Evolutionary conservation across 2,329 filamentous ascomycete species (phyloP).

Genomic region (Eurotiales sp.): DNA sequence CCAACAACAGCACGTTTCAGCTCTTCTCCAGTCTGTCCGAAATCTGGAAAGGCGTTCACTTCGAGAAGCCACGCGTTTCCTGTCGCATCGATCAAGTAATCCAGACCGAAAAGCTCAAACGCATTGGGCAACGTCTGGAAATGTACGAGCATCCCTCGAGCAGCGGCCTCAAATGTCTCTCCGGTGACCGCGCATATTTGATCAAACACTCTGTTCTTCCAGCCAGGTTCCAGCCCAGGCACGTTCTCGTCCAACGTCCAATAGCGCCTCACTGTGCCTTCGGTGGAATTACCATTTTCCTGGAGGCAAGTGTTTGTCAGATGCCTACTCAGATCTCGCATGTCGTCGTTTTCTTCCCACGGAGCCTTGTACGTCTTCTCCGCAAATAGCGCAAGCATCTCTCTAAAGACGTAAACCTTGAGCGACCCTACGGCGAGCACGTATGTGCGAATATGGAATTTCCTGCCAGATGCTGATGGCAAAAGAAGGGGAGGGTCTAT

Average conservation of each 20-base stretch:
- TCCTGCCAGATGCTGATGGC: conserved; percentile 60
- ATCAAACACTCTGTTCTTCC: conserved; percentile 61
- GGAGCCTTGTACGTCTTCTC: conserved; percentile 68
- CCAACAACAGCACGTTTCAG: conserved; percentile 64
- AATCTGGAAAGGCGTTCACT: conserved; percentile 95
- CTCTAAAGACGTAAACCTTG: conserved; percentile 77
- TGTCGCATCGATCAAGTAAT: conserved; percentile 73
- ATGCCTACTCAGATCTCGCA: conserved; percentile 65
- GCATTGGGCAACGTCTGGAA: conserved; percentile 86
- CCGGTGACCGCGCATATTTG: conserved; percentile 73
- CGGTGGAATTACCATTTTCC: conserved; percentile 48
- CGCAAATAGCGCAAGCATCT: conserved; percentile 92
- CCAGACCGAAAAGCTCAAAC: conserved; percentile 88
- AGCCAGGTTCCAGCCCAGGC: conserved; percentile 31
- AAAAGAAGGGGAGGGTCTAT: conserved; percentile 83
- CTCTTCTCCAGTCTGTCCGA: conserved; percentile 80
- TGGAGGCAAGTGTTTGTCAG: conserved; percentile 96
- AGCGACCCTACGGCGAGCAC: conserved; percentile 77
- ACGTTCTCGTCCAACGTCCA: conserved; percentile 59
- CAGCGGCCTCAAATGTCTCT: conserved; percentile 82
- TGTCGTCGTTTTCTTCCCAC: conserved; percentile 35
- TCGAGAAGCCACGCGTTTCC: conserved; percentile 75
- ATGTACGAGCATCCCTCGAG: conserved; percentile 77
- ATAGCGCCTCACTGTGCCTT: conserved; percentile 69
- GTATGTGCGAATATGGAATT: conserved; percentile 95